A percentile compares a stretch with the other conserved stretches of the same genome.
phyloP scores from a whole-genome alignment of 768 basidiomycete genomes.

The Lepiota brunneoincarnata region DNA sequence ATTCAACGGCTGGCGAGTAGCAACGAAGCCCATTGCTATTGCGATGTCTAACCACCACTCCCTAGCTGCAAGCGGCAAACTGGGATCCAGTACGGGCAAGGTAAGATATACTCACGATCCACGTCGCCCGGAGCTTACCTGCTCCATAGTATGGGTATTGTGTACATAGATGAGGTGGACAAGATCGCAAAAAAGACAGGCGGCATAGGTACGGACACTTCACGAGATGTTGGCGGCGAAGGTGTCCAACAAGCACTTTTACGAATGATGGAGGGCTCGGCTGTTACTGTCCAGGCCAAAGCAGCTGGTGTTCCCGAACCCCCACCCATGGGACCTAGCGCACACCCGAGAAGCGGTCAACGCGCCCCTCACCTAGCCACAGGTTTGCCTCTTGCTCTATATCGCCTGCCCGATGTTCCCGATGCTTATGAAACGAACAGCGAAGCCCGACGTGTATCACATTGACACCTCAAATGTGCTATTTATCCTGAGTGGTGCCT shows the following conservation, averaged over 20 bases:
- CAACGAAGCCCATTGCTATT: not conserved
- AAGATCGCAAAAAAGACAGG: slow-evolving; percentile 76
- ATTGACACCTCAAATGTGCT: slow-evolving; percentile 90
- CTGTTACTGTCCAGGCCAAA: slow-evolving; percentile 79
- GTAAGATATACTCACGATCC: slow-evolving; percentile 32
- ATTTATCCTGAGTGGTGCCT: slow-evolving; percentile 95
- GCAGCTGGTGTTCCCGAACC: slow-evolving; percentile 46
- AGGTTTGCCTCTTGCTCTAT: slow-evolving; percentile 23
- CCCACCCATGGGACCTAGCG: slow-evolving; percentile 40
- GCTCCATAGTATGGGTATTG: slow-evolving; percentile 74
- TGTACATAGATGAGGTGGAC: slow-evolving; percentile 96
- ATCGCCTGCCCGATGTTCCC: not conserved
- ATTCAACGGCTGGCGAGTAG: slow-evolving; percentile 73
- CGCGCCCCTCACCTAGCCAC: slow-evolving; percentile 40
- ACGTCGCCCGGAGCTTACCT: not conserved
- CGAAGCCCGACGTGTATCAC: slow-evolving; percentile 65
- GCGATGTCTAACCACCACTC: not conserved
- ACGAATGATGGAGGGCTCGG: slow-evolving; percentile 92
- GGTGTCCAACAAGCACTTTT: slow-evolving; percentile 93
- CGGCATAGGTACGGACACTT: slow-evolving; percentile 56
- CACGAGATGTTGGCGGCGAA: slow-evolving; percentile 91
- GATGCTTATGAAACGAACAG: slow-evolving; percentile 18
- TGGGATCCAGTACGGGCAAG: slow-evolving; percentile 87
- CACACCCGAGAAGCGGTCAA: slow-evolving; percentile 48
- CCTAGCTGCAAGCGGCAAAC: slow-evolving; percentile 82